A percentile compares a stretch with the other conserved stretches of the same genome.
Conservation (phyloP, 805 yeast species). For the Myxozyma lipomycoides region DNA sequence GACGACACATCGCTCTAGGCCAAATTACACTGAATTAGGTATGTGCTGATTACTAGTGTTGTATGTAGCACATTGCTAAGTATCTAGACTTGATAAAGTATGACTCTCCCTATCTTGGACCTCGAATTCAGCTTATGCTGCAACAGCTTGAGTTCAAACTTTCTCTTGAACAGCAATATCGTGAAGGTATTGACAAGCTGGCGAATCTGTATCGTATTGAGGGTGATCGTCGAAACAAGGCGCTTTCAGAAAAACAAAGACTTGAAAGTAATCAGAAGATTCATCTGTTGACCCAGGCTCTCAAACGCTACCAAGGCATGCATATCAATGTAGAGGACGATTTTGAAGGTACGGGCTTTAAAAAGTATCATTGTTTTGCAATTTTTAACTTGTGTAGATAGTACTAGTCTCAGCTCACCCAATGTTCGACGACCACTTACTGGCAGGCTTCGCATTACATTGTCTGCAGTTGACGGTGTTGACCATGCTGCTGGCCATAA, state of each 20-base stretch:
- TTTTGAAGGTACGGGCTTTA: conserved; percentile 32
- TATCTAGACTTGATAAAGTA: conserved; percentile 69
- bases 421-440: conserved; percentile 75
- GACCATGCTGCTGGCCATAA: conserved; percentile 82
- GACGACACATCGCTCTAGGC: background rate
- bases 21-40: conserved; percentile 28
- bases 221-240: conserved; percentile 80
- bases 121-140: conserved; percentile 89
- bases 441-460: conserved; percentile 71
- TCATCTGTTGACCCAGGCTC: conserved; percentile 72
- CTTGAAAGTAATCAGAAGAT: conserved; percentile 81
- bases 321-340: conserved; percentile 63
- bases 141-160: conserved; percentile 91
- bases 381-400: conserved; percentile 6
- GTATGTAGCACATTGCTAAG: background rate
- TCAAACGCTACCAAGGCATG: conserved; percentile 86
- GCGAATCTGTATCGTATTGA: conserved; percentile 81
- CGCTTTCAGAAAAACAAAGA: conserved; percentile 80
- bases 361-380: background rate
- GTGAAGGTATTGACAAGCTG: conserved; percentile 86
- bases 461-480: conserved; percentile 77
- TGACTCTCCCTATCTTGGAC: conserved; percentile 92
- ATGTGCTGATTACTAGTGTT: background rate
- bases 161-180: conserved; percentile 90
- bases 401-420: conserved; percentile 63